Percentiles rank a stretch among this genome's conserved stretches.
Evolutionary conservation across 164 flowering plant species (phyloP).

Genomic region (Aristolochia californica): DNA sequence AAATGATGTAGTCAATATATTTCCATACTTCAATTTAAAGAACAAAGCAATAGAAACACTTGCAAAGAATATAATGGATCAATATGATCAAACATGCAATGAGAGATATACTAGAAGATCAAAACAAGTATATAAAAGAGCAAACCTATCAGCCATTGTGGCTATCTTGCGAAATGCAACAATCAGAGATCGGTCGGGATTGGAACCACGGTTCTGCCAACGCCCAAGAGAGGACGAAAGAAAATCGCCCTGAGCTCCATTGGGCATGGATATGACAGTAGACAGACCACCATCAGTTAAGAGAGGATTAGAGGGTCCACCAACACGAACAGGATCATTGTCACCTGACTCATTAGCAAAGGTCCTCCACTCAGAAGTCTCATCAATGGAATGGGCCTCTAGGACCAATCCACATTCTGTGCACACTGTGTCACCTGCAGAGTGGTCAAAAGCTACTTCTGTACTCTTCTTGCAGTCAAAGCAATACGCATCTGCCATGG

Average conservation of each 20-base stretch:
- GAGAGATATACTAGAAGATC: background rate
- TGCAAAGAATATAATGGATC: too few relatives aligned
- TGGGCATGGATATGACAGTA: slow-evolving; percentile 32
- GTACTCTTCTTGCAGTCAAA: slow-evolving; percentile 23
- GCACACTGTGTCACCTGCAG: slow-evolving; percentile 27
- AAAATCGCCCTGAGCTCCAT: slow-evolving; percentile 25
- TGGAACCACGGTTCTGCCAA: slow-evolving; percentile 37
- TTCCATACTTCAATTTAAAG: background rate
- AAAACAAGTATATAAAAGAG: slow-evolving; percentile 1
- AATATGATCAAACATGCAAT: background rate
- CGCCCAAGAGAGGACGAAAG: slow-evolving; percentile 31
- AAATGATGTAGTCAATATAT: background rate
- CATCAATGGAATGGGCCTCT: slow-evolving; percentile 27
- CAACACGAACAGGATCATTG: slow-evolving; percentile 27
- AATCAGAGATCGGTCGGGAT: slow-evolving; percentile 31
- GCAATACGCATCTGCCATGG: slow-evolving; percentile 22
- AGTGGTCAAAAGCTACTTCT: slow-evolving; percentile 23
- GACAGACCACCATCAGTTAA: slow-evolving; percentile 27
- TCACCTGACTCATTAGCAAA: slow-evolving; percentile 24
- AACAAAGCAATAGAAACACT: too few relatives aligned
- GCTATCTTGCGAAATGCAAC: slow-evolving; percentile 31
- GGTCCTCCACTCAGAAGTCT: slow-evolving; percentile 32
- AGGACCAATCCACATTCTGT: slow-evolving; percentile 25
- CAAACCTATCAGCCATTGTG: slow-evolving; percentile 40
- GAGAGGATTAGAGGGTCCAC: slow-evolving; percentile 24